Evolutionary conservation across 345 rosid genomes (phyloP).

Genomic region (Salix brachista): DNA sequence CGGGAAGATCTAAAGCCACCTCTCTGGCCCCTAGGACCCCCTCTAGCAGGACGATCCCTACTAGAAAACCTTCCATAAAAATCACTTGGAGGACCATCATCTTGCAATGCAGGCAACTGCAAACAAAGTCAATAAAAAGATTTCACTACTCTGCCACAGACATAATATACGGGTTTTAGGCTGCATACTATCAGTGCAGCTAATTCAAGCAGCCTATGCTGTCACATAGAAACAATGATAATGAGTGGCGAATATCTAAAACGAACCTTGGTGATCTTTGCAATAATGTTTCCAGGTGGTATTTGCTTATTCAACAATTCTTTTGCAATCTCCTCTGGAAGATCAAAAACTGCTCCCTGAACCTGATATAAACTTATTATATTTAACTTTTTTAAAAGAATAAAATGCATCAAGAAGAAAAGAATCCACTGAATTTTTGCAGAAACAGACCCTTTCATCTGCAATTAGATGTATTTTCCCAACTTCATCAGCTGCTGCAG

Average conservation of each 20-base stretch:
- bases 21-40: conserved; percentile 35
- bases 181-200: not conserved
- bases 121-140: not conserved
- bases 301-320: conserved; percentile 60
- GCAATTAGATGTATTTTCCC: conserved; percentile 85
- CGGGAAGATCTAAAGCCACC: conserved; percentile 48
- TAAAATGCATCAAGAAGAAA: conserved; percentile 1
- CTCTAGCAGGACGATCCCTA: conserved; percentile 63
- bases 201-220: conserved; percentile 6
- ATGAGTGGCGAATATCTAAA: conserved; percentile 2
- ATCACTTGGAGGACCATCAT: conserved; percentile 81
- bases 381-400: conserved; percentile 2
- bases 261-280: conserved; percentile 72
- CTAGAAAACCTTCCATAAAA: conserved; percentile 74
- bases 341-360: conserved; percentile 96
- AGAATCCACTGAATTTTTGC: conserved; percentile 1
- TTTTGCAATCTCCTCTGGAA: conserved; percentile 89
- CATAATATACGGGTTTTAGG: not conserved
- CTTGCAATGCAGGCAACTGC: conserved; percentile 91
- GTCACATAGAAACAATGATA: not conserved
- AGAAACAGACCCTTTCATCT: conserved; percentile 64
- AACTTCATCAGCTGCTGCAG: conserved; percentile 84
- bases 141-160: too few species aligned
- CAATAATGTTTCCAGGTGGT: conserved; percentile 75
- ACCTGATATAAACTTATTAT: conserved; percentile 45